These are phyloP conservation scores for Crithidia mellificae DNA, from an alignment of 208 protist species.

Conservation along the genomic window DNA sequence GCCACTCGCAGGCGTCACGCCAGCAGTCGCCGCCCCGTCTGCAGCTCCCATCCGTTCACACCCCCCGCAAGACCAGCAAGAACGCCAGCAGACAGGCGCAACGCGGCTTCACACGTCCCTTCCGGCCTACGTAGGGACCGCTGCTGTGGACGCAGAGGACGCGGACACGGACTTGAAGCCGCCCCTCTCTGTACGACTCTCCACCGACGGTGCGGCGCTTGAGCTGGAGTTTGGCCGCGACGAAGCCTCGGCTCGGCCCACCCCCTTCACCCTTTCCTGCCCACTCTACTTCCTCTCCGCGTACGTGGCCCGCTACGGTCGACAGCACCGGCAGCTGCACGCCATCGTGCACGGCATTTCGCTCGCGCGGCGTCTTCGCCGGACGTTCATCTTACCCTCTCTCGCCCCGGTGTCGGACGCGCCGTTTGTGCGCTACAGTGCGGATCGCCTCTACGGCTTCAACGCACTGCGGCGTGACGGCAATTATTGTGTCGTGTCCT, in stretches of 20 bases:
- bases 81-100: neutral
- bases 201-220: neutral
- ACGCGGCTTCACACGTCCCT: too few species aligned
- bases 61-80: neutral
- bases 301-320: constrained; percentile 19
- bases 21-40: too few species aligned
- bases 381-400: constrained; percentile 20
- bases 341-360: constrained; percentile 16
- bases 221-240: constrained; percentile 7
- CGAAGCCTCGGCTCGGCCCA: neutral
- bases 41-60: too few species aligned
- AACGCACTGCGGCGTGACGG: constrained; percentile 23
- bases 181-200: constrained; percentile 2
- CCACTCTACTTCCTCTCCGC: constrained; percentile 16
- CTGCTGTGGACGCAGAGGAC: constrained; percentile 4
- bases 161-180: constrained; percentile 12
- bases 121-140: constrained; percentile 21
- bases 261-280: constrained; percentile 5
- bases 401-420: neutral
- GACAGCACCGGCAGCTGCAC: constrained; percentile 25
- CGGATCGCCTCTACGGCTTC: constrained; percentile 20
- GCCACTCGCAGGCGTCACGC: constrained; percentile 13
- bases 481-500: constrained; percentile 15
- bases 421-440: neutral
- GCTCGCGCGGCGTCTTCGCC: constrained; percentile 4